These are phyloP conservation scores for Articulospora tetracladia DNA, from an alignment of 495 filamentous ascomycete genomes.

Conservation along the genomic window DNA sequence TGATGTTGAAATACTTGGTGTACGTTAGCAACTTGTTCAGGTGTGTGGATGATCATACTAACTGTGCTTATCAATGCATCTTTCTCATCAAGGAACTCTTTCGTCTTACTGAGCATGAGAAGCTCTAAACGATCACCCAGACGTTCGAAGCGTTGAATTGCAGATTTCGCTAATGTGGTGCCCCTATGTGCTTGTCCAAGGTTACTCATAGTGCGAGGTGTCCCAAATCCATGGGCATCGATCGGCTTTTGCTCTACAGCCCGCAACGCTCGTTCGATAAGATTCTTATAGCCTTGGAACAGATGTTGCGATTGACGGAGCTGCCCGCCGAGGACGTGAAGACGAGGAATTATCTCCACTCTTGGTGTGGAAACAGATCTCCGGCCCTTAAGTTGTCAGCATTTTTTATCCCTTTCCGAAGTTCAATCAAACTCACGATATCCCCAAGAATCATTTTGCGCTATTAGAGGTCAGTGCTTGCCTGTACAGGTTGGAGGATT, in stretches of 20 bases:
- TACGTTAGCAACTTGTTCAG: neutral
- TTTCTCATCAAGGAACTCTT: conserved; percentile 76
- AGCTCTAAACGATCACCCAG: conserved; percentile 71
- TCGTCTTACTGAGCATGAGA: conserved; percentile 76
- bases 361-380: conserved; percentile 18
- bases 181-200: conserved; percentile 34
- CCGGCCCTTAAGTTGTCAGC: conserved; percentile 9
- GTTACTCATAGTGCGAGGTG: conserved; percentile 2
- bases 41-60: no score
- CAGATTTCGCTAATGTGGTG: conserved; percentile 56
- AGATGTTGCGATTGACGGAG: conserved; percentile 75
- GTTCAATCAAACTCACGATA: conserved; percentile 23
- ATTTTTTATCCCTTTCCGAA: no score
- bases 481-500: neutral
- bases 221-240: neutral
- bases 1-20: conserved; percentile 80
- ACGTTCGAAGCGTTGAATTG: conserved; percentile 71
- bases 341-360: conserved; percentile 33
- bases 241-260: conserved; percentile 44
- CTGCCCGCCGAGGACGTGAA: conserved; percentile 58
- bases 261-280: conserved; percentile 70
- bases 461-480: neutral
- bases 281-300: conserved; percentile 74
- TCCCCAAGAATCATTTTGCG: conserved; percentile 19
- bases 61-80: conserved; percentile 67